phyloP scores from a whole-genome alignment of 176 grass and related monocot species.

The Phoenix dactylifera region DNA sequence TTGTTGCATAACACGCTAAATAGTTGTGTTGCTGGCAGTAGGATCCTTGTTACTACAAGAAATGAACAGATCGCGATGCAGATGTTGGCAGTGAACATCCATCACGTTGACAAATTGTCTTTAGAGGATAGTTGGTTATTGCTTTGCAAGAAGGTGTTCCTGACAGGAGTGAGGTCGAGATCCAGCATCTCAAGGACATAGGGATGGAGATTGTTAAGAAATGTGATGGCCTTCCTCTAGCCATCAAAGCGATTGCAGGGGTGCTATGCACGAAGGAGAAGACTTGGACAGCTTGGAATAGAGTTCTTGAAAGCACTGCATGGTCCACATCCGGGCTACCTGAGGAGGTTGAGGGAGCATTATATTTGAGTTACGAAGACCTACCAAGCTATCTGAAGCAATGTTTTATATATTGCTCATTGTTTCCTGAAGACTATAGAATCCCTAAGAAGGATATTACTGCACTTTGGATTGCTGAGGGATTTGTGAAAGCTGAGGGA shows the following conservation, averaged over 20 bases:
- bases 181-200: no score
- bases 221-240: no score
- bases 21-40: constrained; percentile 8
- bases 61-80: constrained; percentile 19
- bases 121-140: constrained; percentile 28
- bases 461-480: constrained; percentile 54
- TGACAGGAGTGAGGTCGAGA: not conserved
- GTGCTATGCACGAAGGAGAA: constrained; percentile 33
- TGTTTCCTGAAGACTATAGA: constrained; percentile 29
- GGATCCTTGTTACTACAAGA: constrained; percentile 31
- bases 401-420: constrained; percentile 66
- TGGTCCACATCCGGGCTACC: constrained; percentile 42
- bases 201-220: no score
- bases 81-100: constrained; percentile 16
- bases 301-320: constrained; percentile 23
- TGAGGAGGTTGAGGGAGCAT: constrained; percentile 27
- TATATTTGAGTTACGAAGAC: constrained; percentile 17
- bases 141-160: constrained; percentile 28
- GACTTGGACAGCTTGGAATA: constrained; percentile 21
- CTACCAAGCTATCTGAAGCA: constrained; percentile 56
- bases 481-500: constrained; percentile 37
- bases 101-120: constrained; percentile 14
- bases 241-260: no score
- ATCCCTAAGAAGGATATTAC: constrained; percentile 3
- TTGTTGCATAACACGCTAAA: constrained; percentile 10